These are phyloP conservation scores for Arthrocladium fulminans DNA, from an alignment of 2,329 filamentous ascomycete genomes.

Conservation along the genomic window DNA sequence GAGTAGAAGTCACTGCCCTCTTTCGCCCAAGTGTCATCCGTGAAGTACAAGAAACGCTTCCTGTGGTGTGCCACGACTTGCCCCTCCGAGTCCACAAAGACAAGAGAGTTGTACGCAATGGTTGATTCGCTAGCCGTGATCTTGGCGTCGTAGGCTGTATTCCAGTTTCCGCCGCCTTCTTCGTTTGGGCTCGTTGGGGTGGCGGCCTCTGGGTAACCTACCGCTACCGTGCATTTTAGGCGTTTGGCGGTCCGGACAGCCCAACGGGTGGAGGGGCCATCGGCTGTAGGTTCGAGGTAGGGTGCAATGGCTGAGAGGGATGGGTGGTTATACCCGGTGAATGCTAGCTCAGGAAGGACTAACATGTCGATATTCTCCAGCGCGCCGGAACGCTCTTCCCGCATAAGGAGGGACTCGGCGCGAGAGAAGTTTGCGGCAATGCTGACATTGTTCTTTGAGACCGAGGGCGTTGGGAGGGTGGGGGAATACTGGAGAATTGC, in stretches of 20 bases:
- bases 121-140: conserved; percentile 15
- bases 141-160: conserved; percentile 18
- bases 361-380: conserved; percentile 44
- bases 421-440: conserved; percentile 37
- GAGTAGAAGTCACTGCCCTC: conserved; percentile 37
- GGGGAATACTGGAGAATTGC: conserved; percentile 41
- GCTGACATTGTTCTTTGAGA: conserved; percentile 20
- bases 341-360: conserved; percentile 54
- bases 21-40: conserved; percentile 55
- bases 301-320: conserved; percentile 48
- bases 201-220: conserved; percentile 52
- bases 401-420: conserved; percentile 35
- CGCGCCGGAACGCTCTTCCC: conserved; percentile 24
- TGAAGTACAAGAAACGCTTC: conserved; percentile 58
- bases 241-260: conserved; percentile 47
- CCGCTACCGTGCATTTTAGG: conserved; percentile 51
- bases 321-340: conserved; percentile 57
- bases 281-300: conserved; percentile 49
- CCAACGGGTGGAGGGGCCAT: conserved; percentile 50
- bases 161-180: conserved; percentile 16
- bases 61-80: conserved; percentile 51
- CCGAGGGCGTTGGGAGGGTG: conserved; percentile 26
- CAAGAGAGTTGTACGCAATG: conserved; percentile 47
- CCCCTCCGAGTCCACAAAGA: conserved; percentile 49
- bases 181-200: conserved; percentile 6